Evolutionary conservation across 192 early-diverging fungal genomes (phyloP), one percentile per base, ranked within the genome.

Genomic region (Linnemannia schmuckeri): DNA sequence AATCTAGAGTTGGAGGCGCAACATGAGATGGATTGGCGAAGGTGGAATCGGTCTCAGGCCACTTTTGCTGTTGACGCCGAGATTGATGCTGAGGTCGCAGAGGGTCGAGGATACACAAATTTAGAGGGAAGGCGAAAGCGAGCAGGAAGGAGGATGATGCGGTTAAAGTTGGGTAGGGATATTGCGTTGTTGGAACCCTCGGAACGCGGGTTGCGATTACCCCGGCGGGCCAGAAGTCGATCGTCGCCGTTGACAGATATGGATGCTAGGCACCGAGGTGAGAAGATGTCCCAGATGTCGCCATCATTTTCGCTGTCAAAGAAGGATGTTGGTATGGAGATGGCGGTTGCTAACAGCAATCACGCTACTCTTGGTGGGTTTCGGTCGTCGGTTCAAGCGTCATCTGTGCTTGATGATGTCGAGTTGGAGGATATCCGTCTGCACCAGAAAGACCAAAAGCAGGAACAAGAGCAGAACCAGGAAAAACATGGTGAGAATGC

Each of bases 21-120:
- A 44, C 85, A 78, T 42, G 85, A 87, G 30, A 41, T 87, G 54
- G 85, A 81, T 18, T 87, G 85, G 85, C 54, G 85, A n/a, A 76
- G 85, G 1, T 87, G 85, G 85, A 76, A 78, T 27, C 63, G 85
- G 6, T 78, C 71, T 70, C 49, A 66, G 61, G 61, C 61, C 72
- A 8, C 42, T 55, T 12, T 9, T 20, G 6, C 66, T 20, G 33
- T n/a, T 5, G 27, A 38, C 30, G 35, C 40, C 17, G 33, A 47
- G 49, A 18, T 5, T 47, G 8, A 46, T 22, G 73, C 30, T 10
- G 52, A 54, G 52, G 52, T 54, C 37, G 54, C 47, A 4, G 33
- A 24, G 24, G 8, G 3, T n/a, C n/a, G 12, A 10, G n/a, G 24
- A 75, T 20, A 52, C 6, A 4, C 70, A 1, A 38, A 38, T 24